These are phyloP conservation scores for Elymus sibiricus DNA, from an alignment of 176 grass and related monocot genomes.

Conservation along the genomic window DNA sequence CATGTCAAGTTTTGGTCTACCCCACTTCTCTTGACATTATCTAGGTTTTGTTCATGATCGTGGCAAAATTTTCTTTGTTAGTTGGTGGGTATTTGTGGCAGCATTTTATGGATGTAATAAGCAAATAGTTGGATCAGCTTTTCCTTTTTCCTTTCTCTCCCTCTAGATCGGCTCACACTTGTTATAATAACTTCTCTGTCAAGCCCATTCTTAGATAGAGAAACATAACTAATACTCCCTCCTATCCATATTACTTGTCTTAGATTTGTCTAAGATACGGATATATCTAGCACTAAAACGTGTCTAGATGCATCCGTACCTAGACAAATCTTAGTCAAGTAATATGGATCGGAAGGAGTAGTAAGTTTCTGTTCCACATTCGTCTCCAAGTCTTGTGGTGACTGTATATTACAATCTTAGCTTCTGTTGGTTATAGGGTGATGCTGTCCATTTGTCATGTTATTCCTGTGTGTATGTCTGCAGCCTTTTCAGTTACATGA, in stretches of 20 bases:
- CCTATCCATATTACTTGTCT: no score
- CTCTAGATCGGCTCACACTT: slow-evolving; percentile 4
- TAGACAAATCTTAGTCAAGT: no score
- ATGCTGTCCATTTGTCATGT: slow-evolving; percentile 1
- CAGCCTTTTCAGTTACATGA: background rate
- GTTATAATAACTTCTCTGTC: slow-evolving; percentile 1
- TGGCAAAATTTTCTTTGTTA: background rate
- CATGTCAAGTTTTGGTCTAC: no score
- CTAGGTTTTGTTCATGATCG: background rate
- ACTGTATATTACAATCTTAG: background rate
- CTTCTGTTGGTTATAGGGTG: background rate
- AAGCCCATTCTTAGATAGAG: background rate
- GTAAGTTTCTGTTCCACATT: slow-evolving; percentile 1
- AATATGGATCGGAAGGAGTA: no score
- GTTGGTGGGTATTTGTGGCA: background rate
- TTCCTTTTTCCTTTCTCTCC: background rate
- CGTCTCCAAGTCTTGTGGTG: background rate
- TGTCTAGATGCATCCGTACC: no score
- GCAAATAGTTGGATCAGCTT: background rate
- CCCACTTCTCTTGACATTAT: no score
- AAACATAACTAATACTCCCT: background rate
- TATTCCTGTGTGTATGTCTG: background rate
- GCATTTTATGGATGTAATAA: background rate
- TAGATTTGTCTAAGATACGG: no score
- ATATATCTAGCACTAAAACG: no score